Evolutionary conservation across 2,329 filamentous ascomycete genomes (phyloP).

Genomic region (Penicillium hordei): DNA sequence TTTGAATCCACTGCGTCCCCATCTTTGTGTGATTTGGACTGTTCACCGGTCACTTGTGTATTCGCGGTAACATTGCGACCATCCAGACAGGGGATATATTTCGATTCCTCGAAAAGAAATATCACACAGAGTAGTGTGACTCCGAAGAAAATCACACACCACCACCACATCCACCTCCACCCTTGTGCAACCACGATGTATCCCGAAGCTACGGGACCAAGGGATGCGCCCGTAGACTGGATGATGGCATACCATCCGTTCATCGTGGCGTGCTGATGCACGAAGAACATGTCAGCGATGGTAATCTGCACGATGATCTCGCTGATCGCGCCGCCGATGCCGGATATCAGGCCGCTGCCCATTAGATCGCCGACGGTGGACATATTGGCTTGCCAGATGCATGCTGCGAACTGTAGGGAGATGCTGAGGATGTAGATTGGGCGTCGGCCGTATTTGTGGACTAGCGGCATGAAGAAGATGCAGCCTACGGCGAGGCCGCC

Average conservation of each 20-base stretch:
- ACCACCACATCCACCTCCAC: conserved; percentile 57
- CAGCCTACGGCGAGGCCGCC: conserved; percentile 46
- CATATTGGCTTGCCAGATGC: conserved; percentile 48
- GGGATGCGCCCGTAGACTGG: conserved; percentile 32
- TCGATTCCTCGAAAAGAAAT: conserved; percentile 50
- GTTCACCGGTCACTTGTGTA: conserved; percentile 5
- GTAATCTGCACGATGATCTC: conserved; percentile 50
- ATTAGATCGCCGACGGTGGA: conserved; percentile 45
- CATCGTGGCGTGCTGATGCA: conserved; percentile 49
- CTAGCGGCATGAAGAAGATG: conserved; percentile 48
- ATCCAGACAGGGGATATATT: conserved; percentile 13
- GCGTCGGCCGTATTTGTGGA: conserved; percentile 49
- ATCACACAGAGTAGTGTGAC: conserved; percentile 43
- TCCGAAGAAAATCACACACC: conserved; percentile 45
- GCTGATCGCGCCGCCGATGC: conserved; percentile 47
- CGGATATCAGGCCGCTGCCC: conserved; percentile 44
- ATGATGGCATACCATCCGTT: conserved; percentile 49
- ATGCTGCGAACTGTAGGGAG: conserved; percentile 37
- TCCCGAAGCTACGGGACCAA: conserved; percentile 36
- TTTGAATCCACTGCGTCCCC: not conserved
- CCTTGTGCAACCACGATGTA: conserved; percentile 42
- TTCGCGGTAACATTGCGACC: not conserved
- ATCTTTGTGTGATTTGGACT: not conserved
- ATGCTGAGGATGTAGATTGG: conserved; percentile 49
- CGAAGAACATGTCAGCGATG: conserved; percentile 50